Evolutionary conservation across 1,284 basidiomycete species (phyloP).

Genomic region (Pascua sp.): DNA sequence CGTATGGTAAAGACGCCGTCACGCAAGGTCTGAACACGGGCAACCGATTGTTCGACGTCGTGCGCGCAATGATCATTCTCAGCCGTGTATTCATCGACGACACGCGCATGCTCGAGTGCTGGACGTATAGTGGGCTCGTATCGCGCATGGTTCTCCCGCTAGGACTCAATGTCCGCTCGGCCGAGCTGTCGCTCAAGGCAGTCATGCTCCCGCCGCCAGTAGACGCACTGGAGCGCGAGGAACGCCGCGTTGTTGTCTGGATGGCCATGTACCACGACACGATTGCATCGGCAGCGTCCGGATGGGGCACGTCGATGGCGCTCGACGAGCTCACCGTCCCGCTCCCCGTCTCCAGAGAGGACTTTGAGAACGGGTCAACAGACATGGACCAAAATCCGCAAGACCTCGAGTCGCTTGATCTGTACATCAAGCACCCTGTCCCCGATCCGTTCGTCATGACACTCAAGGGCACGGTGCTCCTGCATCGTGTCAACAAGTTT

Average conservation of each 20-base stretch:
- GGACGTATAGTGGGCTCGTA: slow-evolving; percentile 44
- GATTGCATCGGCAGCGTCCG: slow-evolving; percentile 38
- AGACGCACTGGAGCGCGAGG: slow-evolving; percentile 48
- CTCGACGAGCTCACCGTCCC: slow-evolving; percentile 46
- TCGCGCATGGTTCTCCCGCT: slow-evolving; percentile 45
- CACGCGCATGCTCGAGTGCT: slow-evolving; percentile 48
- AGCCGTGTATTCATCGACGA: slow-evolving; percentile 46
- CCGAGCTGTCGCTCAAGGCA: slow-evolving; percentile 41
- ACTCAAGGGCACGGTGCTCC: slow-evolving; percentile 32
- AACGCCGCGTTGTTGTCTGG: slow-evolving; percentile 44
- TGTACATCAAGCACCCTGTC: slow-evolving; percentile 47
- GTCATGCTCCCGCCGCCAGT: slow-evolving; percentile 43
- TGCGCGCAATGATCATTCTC: slow-evolving; percentile 46
- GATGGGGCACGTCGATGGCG: slow-evolving; percentile 45
- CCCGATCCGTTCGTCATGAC: slow-evolving; percentile 42
- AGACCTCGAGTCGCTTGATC: slow-evolving; percentile 43
- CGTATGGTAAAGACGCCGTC: slow-evolving; percentile 41
- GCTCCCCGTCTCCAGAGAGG: slow-evolving; percentile 36
- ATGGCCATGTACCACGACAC: slow-evolving; percentile 46
- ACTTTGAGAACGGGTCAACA: slow-evolving; percentile 31
- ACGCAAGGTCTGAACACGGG: slow-evolving; percentile 43
- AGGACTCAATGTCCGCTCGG: slow-evolving; percentile 44
- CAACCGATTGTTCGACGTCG: slow-evolving; percentile 44
- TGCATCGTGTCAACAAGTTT: slow-evolving; percentile 40
- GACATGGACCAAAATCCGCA: slow-evolving; percentile 45